Percentiles rank a stretch among this genome's conserved stretches.
Conservation (phyloP, 2,329 filamentous ascomycete genomes). For the Trichoderma aggressivum region DNA sequence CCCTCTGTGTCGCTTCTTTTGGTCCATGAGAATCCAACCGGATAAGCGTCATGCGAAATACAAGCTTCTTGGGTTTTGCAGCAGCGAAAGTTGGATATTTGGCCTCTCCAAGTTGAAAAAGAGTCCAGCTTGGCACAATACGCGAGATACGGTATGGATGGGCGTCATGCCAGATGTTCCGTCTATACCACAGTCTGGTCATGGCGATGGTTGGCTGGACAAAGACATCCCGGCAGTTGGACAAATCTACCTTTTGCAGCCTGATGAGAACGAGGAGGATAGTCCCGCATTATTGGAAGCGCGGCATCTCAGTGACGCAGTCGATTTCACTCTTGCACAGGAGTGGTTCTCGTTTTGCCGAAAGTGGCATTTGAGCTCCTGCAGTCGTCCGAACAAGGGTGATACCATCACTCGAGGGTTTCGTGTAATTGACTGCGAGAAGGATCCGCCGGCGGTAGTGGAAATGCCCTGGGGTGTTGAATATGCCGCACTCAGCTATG, state of each 20-base stretch:
- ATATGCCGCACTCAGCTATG: constrained; percentile 45
- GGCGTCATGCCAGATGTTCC: constrained; percentile 11
- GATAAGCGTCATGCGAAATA: not conserved
- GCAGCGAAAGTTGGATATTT: constrained; percentile 13
- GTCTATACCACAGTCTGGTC: not conserved
- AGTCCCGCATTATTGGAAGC: not conserved
- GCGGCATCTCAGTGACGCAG: not conserved
- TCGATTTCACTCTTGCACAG: not conserved
- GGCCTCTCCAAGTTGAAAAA: not conserved
- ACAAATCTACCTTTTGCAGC: constrained; percentile 1
- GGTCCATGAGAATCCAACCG: not conserved
- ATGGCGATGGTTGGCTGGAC: constrained; percentile 10
- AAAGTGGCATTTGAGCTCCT: not conserved
- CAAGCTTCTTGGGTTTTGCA: constrained; percentile 18
- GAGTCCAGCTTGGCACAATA: not conserved
- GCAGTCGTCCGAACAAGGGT: not conserved
- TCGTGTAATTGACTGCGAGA: constrained; percentile 9
- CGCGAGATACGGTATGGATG: constrained; percentile 14
- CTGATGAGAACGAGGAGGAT: not conserved
- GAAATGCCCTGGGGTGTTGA: not conserved
- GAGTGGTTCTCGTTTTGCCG: constrained; percentile 12
- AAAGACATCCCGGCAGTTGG: constrained; percentile 16
- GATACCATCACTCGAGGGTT: not conserved
- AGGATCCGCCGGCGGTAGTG: not conserved
- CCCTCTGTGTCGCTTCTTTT: constrained; percentile 5